A percentile compares a stretch with the other conserved stretches of the same genome.
phyloP scores from a whole-genome alignment of 2,329 filamentous ascomycete species.

The Cercospora brassicicola region DNA sequence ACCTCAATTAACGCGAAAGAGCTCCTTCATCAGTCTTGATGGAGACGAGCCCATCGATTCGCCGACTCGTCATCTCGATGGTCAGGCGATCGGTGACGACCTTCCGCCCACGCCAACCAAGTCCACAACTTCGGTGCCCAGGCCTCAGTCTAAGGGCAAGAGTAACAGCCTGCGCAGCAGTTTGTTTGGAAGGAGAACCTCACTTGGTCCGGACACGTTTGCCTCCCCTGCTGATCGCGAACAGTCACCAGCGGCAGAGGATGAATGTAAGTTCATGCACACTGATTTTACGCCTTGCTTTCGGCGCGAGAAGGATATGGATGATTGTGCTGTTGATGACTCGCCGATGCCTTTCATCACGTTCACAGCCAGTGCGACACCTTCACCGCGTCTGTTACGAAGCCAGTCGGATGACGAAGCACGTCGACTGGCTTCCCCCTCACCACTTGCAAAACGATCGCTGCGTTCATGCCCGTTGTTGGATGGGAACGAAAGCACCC shows the following conservation, averaged over 20 bases:
- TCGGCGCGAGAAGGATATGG: constrained; percentile 28
- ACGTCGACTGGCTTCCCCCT: constrained; percentile 41
- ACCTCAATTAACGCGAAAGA: constrained; percentile 54
- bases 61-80: constrained; percentile 56
- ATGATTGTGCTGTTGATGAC: constrained; percentile 28
- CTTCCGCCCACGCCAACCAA: constrained; percentile 95
- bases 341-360: constrained; percentile 39
- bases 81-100: constrained; percentile 65
- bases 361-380: constrained; percentile 36
- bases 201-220: constrained; percentile 51
- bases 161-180: constrained; percentile 54
- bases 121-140: constrained; percentile 51
- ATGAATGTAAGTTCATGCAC: constrained; percentile 43
- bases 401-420: constrained; percentile 43
- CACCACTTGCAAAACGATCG: constrained; percentile 44
- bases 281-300: constrained; percentile 32
- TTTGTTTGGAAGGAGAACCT: constrained; percentile 50
- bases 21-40: constrained; percentile 79
- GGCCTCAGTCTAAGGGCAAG: constrained; percentile 51
- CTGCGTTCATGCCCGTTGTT: constrained; percentile 31
- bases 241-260: constrained; percentile 30
- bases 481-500: constrained; percentile 21
- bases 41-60: constrained; percentile 63
- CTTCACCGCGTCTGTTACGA: constrained; percentile 42
- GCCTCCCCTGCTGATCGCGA: constrained; percentile 41